Evolutionary conservation across 352 stramenopile genomes (phyloP), one percentile per base, ranked within the genome.

Genomic region (Pythium scleroteichum): DNA sequence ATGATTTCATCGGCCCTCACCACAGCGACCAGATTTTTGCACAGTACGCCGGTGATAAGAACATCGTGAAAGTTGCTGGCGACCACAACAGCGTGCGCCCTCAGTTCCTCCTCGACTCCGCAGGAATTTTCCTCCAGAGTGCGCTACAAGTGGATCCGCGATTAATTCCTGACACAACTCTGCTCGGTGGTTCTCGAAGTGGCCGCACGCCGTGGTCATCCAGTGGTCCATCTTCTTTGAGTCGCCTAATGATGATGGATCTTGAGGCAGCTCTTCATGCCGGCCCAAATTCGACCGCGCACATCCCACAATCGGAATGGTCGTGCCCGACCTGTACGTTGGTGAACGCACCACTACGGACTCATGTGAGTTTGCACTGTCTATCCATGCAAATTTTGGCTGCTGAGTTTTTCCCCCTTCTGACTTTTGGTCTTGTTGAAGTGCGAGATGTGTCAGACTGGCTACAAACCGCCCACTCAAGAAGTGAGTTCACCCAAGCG

Each of bases 1-100:
- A 99, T 76, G 88, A 98, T 42, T 99, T 99, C 71, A 91, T 98
- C 38, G 73, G 63, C 7, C 85, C 87, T 12, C 85, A 97, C 51
- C 92, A 98, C 57, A 94, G 82, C 47, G 79, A 91, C 39, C 73
- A 85, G 55, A 74, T 93, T 13, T 92, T 76, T 71, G 82, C 71
- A 16, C 79, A 85, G 42, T 99, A 99, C 66, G 96, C 90, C 1
- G 97, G 97, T 14, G 96, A 99, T 76, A 99, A 99, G 70, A 99
- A 99, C 66, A 70, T 99, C 3, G 94, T 99, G 12, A 91, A 98
- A 51, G 96, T 99, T 5, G 86, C 98, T 48, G 97, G 97, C 35
- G 97, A 99, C 72, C 97, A 99, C 78, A 99, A 99, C 74, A 98
- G 78, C 35, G 83, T 92, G 23, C 79, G 97, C 6, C 97, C 97